Base-by-base conservation (phyloP, 352 stramenopile species). In the Aphanomyces astaci region DNA sequence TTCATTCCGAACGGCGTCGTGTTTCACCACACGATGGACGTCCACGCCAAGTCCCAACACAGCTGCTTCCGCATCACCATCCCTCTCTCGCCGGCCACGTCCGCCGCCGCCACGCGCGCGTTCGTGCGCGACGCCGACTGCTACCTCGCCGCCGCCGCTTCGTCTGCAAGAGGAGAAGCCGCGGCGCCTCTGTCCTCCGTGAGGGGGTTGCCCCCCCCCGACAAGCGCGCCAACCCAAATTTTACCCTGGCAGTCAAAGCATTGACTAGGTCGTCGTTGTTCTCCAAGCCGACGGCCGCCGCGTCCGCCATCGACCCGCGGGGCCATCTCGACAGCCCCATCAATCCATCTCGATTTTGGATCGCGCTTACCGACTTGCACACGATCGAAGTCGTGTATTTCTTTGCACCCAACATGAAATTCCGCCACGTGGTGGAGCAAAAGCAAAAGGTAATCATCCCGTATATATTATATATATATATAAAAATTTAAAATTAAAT, bases 1-100 rank as follows among this genome's bases (percentile, higher is more conserved):
- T 92, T 90, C 63, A 88, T 94, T 45, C 86, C 86, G 0, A 94
- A 92, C 43, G 82, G 82, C 51, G 77, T 90, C 46, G 75, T 92
- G 70, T 73, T 94, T 0, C 80, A 90, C 51, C 86, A 92, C 66
- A 76, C 78, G 11, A 71, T 94, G 30, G 80, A 83, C 11, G 82
- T 94, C 69, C 83, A 86, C 25, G 82, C 73, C 48, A 90, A 91
- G 64, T 77, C 66, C 31, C 48, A 89, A 24, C 80, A 92, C 28
- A 74, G 75, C 46, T 82, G 76, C 36, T 79, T 77, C 48, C 73
- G 80, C 19, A 72, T 92, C 45, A 66, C 70, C 0, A 64, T 94
- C 4, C 84, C 90, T 66, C 45, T 92, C 19, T 81, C 78, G 25
- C 81, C 89, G 51, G 51, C 66, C 9, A 92, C 84, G 1, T 77